Conservation (phyloP, 192 early-diverging fungal genomes). For the Linnemannia exigua region DNA sequence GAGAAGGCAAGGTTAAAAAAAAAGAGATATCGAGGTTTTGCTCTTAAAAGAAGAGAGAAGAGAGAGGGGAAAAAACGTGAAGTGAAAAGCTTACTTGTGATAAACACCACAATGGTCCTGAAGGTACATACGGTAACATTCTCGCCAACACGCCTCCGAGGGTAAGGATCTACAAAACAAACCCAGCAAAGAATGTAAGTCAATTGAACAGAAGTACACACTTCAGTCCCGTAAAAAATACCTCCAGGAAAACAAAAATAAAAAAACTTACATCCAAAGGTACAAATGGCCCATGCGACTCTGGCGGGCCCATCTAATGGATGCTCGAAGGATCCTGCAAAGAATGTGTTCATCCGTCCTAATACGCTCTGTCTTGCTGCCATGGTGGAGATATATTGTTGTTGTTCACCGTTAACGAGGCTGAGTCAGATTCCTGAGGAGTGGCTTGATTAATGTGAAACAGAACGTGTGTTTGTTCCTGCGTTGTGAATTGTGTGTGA, state of each 20-base stretch:
- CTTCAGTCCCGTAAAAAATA: neutral
- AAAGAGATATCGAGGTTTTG: neutral
- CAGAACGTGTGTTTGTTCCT: neutral
- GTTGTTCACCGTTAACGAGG: neutral
- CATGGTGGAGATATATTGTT: neutral
- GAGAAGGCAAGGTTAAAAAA: neutral
- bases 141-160: constrained; percentile 30
- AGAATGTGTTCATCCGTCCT: neutral
- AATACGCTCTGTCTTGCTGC: neutral
- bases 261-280: constrained; percentile 32
- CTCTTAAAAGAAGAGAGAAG: neutral
- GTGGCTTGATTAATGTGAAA: neutral
- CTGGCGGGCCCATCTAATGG: neutral
- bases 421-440: neutral
- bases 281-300: constrained; percentile 24
- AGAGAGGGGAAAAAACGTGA: neutral
- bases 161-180: constrained; percentile 18
- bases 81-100: constrained; percentile 17
- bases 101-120: constrained; percentile 11
- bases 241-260: neutral
- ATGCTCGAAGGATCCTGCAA: neutral
- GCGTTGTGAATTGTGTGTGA: neutral
- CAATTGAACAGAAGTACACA: no score
- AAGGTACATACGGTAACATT: constrained; percentile 27
- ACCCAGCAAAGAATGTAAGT: neutral